A percentile compares a stretch with the other conserved stretches of the same genome.
phyloP scores from a whole-genome alignment of 768 basidiomycete species.

The Tylopilus plumbeoviolaceoides region DNA sequence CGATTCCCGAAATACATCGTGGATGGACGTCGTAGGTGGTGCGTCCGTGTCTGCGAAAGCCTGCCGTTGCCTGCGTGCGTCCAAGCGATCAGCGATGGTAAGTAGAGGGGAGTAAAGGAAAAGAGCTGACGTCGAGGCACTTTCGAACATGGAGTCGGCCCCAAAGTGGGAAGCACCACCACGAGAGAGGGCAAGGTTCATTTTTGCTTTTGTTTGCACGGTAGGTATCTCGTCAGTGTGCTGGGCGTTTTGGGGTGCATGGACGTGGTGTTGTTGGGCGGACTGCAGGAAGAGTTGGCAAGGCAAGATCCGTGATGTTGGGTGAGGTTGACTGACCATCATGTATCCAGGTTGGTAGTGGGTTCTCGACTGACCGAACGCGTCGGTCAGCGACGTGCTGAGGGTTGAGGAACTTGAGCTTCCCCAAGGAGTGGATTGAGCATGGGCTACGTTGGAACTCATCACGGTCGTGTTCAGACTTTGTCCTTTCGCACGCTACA shows the following conservation, averaged over 20 bases:
- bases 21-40: constrained; percentile 70
- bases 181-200: constrained; percentile 65
- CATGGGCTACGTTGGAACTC: constrained; percentile 31
- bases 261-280: constrained; percentile 58
- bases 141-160: constrained; percentile 83
- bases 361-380: constrained; percentile 65
- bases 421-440: constrained; percentile 50
- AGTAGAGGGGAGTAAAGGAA: not conserved
- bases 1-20: constrained; percentile 65
- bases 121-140: constrained; percentile 34
- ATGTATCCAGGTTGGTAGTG: constrained; percentile 82
- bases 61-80: constrained; percentile 49
- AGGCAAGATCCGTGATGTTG: not conserved
- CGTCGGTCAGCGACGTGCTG: constrained; percentile 56
- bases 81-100: constrained; percentile 4
- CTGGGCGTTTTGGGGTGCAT: constrained; percentile 51
- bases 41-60: constrained; percentile 73
- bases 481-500: constrained; percentile 7
- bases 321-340: constrained; percentile 46
- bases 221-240: constrained; percentile 71
- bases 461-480: constrained; percentile 8
- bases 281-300: constrained; percentile 38
- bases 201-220: constrained; percentile 76
- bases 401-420: constrained; percentile 43
- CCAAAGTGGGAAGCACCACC: constrained; percentile 70